Percentiles rank a stretch among this genome's conserved stretches.
phyloP scores from a whole-genome alignment of 768 basidiomycete genomes.

The Russula virescens region DNA sequence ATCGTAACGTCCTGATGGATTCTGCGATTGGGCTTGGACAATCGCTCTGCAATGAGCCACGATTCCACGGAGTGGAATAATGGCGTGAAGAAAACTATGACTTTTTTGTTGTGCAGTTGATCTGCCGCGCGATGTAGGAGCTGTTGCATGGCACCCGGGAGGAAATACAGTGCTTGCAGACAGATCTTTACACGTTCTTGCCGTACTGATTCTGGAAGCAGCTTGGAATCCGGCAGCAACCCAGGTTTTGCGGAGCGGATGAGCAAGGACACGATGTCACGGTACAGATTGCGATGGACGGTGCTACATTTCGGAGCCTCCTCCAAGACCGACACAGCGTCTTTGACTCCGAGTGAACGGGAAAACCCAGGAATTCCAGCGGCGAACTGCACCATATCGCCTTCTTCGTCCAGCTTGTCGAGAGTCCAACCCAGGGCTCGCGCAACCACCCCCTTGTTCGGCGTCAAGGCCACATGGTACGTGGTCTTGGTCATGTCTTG shows the following conservation, averaged over 20 bases:
- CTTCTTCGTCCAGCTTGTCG: conserved; percentile 4
- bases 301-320: background rate
- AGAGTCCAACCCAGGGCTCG: conserved; percentile 12
- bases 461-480: background rate
- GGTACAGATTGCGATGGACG: background rate
- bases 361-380: conserved; percentile 11
- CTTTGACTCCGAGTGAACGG: background rate
- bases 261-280: background rate
- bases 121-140: background rate
- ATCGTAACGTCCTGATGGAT: background rate
- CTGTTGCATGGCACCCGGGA: background rate
- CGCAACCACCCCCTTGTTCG: background rate
- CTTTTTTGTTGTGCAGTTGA: background rate
- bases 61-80: background rate
- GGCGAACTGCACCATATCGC: conserved; percentile 4
- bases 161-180: conserved; percentile 1
- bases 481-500: background rate
- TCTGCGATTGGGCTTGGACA: background rate
- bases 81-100: background rate
- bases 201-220: background rate
- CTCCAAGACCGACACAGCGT: background rate
- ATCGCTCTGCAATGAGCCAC: background rate
- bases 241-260: background rate
- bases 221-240: background rate
- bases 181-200: background rate